Evolutionary conservation across 805 yeast genomes (phyloP), one percentile per base, ranked within the genome.

Genomic region (Pichia pseudocactophila): DNA sequence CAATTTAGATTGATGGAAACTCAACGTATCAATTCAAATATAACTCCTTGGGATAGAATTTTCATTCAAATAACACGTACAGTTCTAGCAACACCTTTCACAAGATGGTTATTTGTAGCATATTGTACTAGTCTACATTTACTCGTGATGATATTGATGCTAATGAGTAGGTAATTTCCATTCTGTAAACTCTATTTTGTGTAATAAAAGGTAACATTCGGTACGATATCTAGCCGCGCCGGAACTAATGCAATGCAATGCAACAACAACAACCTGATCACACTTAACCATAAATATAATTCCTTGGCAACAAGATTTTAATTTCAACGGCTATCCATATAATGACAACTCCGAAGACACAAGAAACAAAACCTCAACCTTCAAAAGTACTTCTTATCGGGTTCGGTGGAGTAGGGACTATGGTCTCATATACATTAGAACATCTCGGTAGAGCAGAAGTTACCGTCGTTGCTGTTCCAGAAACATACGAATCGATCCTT

Each of bases 321-420:
- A 6, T 22, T 22, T 22, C 25, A 5, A 22, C 25, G 25, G 8
- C 25, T 8, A 6, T 6, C 25, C 25, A 22, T 22, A 22, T 22
- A 22, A 22, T 22, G 8, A 5, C 8, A 22, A 22, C 25, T 8
- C 8, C 25, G 8, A 22, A 6, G 25, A 22, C 25, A 6, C 7
- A 22, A 22, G 8, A 22, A 9, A 32, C 6, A 6, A 37, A 22
- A 25, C 3, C 32, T 9, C 18, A 33, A 9, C 37, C 32, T 13
- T 35, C 50, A 15, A 43, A 46, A 9, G 37, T 50, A 11, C 35
- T 50, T 12, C 62, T 82, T 6, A 70, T 84, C 27, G 95, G 94
- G 5, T 71, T 85, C 2, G 95, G 95, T 6, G 94, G 94, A 15
- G 89, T 85, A 5, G 95, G 95, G 26, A 70, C 84, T 2, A 73